Evolutionary conservation across 2,329 filamentous ascomycete genomes (phyloP), one percentile per base, ranked within the genome.

Genomic region (Raffaelea arxii): DNA sequence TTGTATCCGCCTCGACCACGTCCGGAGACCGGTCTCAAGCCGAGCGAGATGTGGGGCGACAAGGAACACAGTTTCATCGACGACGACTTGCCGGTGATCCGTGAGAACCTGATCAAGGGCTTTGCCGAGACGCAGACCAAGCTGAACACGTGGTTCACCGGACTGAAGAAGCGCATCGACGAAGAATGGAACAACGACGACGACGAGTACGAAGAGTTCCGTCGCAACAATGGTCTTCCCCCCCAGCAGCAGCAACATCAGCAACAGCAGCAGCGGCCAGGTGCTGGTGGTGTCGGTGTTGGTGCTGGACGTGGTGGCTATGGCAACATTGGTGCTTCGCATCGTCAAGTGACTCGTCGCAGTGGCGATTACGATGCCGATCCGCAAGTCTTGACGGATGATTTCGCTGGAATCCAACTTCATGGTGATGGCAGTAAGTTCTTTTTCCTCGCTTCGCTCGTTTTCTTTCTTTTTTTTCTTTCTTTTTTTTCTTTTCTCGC

Each of bases 311-410:
- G 51, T 57, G 59, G 49, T 61, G 59, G 56, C 25, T 58, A 55
- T 22, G 66, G 79, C 49, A 74, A 77, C 44, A 79, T 74, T 46
- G 77, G 76, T 12, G 82, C 86, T 5, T 24, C 9, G 16, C 53
- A 64, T 71, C 41, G 49, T 10, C 49, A 44, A 37, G 44, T 39
- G n/a, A 74, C 74, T 51, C 75, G 84, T 55, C 77, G 85, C 56
- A 95, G 90, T 61, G 84, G 84, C 36, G 91, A 97, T 62, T 98
- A 98, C 60, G 92, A 98, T 62, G 89, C 90, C 24, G 92, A 98
- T 61, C 92, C 91, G 25, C 81, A 90, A 60, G 80, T 97, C 32
- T 72, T 98, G 25, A 82, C 83, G 51, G 91, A 96, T 57, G 90
- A 97, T 59, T 97, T 98, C 66, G 77, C 78, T 14, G 78, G 78